Conservation (phyloP, 2,329 filamentous ascomycete genomes). For the Fusarium agapanthi region DNA sequence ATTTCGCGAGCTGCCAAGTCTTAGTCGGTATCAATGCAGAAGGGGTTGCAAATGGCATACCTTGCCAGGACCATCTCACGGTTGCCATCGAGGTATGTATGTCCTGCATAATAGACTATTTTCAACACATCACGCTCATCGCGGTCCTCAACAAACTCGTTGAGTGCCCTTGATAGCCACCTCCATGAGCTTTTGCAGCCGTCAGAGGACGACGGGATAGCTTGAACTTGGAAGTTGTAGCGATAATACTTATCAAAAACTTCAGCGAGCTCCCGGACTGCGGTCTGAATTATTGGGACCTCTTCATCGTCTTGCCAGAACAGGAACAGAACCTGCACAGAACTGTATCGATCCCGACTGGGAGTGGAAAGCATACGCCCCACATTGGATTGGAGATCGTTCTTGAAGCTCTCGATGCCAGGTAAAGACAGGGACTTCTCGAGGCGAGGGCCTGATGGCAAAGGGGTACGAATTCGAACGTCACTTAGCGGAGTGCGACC, state of each 20-base stretch:
- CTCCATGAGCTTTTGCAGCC: slow-evolving; percentile 60
- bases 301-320: slow-evolving; percentile 66
- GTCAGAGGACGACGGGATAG: slow-evolving; percentile 60
- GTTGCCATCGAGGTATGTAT: slow-evolving; percentile 63
- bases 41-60: slow-evolving; percentile 45
- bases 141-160: slow-evolving; percentile 61
- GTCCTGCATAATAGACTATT: slow-evolving; percentile 66
- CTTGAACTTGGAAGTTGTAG: slow-evolving; percentile 58
- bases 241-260: slow-evolving; percentile 63
- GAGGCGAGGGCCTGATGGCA: slow-evolving; percentile 64
- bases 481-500: slow-evolving; percentile 56
- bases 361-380: slow-evolving; percentile 60
- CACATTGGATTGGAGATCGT: slow-evolving; percentile 61
- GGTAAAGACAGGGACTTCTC: slow-evolving; percentile 61
- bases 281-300: slow-evolving; percentile 48
- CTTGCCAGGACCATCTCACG: slow-evolving; percentile 67
- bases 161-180: slow-evolving; percentile 62
- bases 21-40: slow-evolving; percentile 24
- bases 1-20: slow-evolving; percentile 55
- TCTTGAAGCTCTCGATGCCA: slow-evolving; percentile 60
- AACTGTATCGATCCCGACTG: slow-evolving; percentile 61
- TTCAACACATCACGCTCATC: slow-evolving; percentile 66
- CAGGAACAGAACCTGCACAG: slow-evolving; percentile 62
- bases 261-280: slow-evolving; percentile 58
- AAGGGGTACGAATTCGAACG: slow-evolving; percentile 62